Conservation (phyloP, 345 rosid genomes). For the Syzygium oleosum region DNA sequence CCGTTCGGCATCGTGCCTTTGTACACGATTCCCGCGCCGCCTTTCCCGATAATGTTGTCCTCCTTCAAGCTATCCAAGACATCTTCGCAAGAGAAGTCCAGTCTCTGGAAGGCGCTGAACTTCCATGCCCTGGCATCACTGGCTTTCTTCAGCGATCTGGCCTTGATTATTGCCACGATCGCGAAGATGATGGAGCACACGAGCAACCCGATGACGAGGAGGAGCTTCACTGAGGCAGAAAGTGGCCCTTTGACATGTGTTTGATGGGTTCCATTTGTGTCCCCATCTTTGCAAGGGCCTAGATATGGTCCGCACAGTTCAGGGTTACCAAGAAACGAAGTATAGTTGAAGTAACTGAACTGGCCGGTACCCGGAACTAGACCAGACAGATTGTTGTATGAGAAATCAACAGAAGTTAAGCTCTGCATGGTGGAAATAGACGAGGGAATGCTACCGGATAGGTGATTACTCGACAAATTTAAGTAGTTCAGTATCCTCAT, state of each 20-base stretch:
- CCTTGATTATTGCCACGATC: constrained; percentile 74
- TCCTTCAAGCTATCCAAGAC: constrained; percentile 77
- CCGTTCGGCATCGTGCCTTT: constrained; percentile 76
- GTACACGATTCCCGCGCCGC: constrained; percentile 91
- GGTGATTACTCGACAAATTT: constrained; percentile 72
- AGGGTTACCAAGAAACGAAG: constrained; percentile 75
- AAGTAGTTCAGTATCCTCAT: constrained; percentile 85
- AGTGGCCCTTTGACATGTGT: constrained; percentile 52
- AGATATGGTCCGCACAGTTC: constrained; percentile 82
- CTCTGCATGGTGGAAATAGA: constrained; percentile 83
- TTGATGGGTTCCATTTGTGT: constrained; percentile 39
- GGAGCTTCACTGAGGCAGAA: constrained; percentile 74
- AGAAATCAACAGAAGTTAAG: constrained; percentile 85
- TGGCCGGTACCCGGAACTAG: constrained; percentile 86
- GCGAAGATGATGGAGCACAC: constrained; percentile 82
- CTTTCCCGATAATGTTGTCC: constrained; percentile 88
- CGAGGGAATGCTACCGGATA: constrained; percentile 60
- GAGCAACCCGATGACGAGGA: constrained; percentile 73
- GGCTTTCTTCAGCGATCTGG: constrained; percentile 71
- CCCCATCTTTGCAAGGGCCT: constrained; percentile 65
- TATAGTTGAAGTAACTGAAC: constrained; percentile 85
- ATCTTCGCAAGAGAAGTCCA: constrained; percentile 81
- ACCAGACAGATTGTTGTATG: constrained; percentile 85
- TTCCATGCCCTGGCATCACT: constrained; percentile 84
- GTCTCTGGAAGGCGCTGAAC: constrained; percentile 89